Base-by-base conservation (phyloP, 2,329 filamentous ascomycete genomes). In the Escovopsis weberi region DNA sequence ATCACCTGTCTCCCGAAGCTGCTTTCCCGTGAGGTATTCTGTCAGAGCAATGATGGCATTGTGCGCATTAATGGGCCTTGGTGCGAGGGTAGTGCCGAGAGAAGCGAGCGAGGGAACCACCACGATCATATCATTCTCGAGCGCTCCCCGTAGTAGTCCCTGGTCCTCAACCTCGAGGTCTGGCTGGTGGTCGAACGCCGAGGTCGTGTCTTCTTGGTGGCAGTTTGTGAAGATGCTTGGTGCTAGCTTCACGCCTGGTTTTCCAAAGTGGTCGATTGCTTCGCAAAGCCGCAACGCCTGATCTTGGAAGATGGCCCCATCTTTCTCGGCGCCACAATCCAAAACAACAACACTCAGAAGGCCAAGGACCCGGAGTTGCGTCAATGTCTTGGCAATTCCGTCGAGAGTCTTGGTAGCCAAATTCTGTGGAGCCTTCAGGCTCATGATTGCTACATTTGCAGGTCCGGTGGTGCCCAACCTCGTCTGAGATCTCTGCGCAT, bases 341-440 rank as follows among this genome's bases (percentile, higher is more conserved):
- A 95, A 66, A 1, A 96, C 82, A 0, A 98, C 75, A 18, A 88
- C 77, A 46, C 86, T 87, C 40, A 78, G 70, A 50, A 98, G 72
- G 3, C 91, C 89, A 12, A 98, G 72, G 41, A 81, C 78, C 34
- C 79, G 76, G 40, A 98, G 75, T 58, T 94, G 89, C 28, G 80
- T 80, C 35, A 98, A 63, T 0, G 91, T 96, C 57, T 81, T 78
- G 5, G 82, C 85, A 45, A 96, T 77, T 1, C 86, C 88, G 38
- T 72, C 63, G 10, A 96, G 58, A 0, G 77, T 83, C 2, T 67
- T 62, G 45, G 87, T 74, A 52, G 84, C 72, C 38, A 93, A 70
- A 2, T 69, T 61, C 52, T 93, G 80, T 0, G 86, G 81, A 37
- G 75, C 73, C 42, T 82, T 76, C 43, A 98, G 69, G 61, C 94